Evolutionary conservation across 768 basidiomycete genomes (phyloP), one percentile per base, ranked within the genome.

Genomic region (Termitomyces sp.): DNA sequence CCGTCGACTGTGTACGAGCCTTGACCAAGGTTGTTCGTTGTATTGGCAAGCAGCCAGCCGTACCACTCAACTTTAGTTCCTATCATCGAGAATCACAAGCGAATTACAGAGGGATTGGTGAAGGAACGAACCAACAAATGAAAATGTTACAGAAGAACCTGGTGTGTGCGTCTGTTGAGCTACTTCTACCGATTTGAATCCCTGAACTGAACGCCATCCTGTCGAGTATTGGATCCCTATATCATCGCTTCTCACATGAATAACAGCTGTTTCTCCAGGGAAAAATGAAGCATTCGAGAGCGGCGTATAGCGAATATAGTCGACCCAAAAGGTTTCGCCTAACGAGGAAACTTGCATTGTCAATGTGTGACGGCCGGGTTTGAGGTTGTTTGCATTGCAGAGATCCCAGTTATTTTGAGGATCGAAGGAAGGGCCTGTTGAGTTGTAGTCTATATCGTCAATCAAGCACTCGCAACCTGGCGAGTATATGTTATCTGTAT

Each of bases 241-340:
- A 24, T 55, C 54, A 16, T 38, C 35, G 16, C 54, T 55, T 20
- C 12, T 33, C n/a, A 55, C 54, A 28, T 55, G 33, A 20, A 55
- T 38, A 5, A 13, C 22, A 16, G 24, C n/a, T 5, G 44, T 47
- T 26, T 55, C 45, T 4, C 20, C 44, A 24, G 33, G n/a, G 2
- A 20, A 38, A 24, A 55, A 55, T 9, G 44, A 20, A 3, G 14
- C 16, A 14, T 33, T 16, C 24, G 30, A 14, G 32, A 47, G 20
- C 22, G 54, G 54, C 3, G 54, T 55, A 13, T 55, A 55, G 14
- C 54, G 43, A 7, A 55, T 30, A 13, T 55, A 55, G 24, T 55
- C 54, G 4, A 55, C 12, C 54, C 54, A 55, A 14, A 33, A 55
- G 16, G 33, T 32, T 9, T 55, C 22, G 6, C 32, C 33, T 12